These are phyloP conservation scores for Lactarius pseudohatsudake DNA, from an alignment of 768 basidiomycete species.

Conservation along the genomic window DNA sequence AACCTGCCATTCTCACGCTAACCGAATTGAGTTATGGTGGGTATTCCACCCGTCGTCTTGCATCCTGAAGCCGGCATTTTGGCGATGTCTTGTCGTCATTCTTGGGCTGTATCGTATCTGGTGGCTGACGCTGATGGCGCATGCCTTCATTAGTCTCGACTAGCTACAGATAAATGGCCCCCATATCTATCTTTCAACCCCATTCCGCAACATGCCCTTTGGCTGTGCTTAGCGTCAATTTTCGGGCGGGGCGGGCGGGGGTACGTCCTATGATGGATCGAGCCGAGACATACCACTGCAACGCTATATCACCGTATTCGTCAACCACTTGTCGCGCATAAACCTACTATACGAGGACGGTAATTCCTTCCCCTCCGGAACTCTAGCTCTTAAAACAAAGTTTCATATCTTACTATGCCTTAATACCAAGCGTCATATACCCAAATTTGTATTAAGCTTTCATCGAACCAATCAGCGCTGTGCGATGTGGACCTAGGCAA, in stretches of 20 bases:
- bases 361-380: background rate
- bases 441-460: background rate
- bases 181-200: slow-evolving; percentile 12
- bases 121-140: slow-evolving; percentile 19
- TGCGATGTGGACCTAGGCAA: background rate
- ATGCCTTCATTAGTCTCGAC: slow-evolving; percentile 18
- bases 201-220: slow-evolving; percentile 11
- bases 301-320: no score
- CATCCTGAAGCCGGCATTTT: slow-evolving; percentile 8
- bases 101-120: background rate
- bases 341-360: background rate
- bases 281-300: background rate
- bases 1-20: slow-evolving; percentile 2
- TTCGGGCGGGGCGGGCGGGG: background rate
- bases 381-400: background rate
- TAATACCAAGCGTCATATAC: slow-evolving; percentile 3
- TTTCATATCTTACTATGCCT: background rate
- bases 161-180: background rate
- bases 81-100: slow-evolving; percentile 25
- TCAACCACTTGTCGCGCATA: no score
- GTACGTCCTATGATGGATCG: background rate
- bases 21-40: slow-evolving; percentile 6
- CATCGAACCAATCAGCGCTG: background rate
- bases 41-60: background rate
- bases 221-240: background rate